Percentiles rank a stretch among this genome's conserved stretches.
Conservation (phyloP, 2,329 filamentous ascomycete genomes). For the Claviceps lovelessii region DNA sequence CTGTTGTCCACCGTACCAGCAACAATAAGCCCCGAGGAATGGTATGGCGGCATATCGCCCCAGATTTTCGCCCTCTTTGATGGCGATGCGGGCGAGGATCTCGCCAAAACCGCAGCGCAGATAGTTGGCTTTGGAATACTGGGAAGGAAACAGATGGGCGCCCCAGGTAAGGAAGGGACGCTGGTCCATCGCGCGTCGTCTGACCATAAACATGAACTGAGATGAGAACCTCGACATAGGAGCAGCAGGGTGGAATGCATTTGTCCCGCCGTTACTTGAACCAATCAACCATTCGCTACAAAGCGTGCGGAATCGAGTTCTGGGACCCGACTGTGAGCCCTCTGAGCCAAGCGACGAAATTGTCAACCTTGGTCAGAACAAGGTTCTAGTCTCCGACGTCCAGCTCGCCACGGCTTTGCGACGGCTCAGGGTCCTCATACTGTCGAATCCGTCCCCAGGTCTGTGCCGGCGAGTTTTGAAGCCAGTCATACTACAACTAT, state of each 20-base stretch:
- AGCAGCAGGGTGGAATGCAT: slow-evolving; percentile 45
- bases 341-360: slow-evolving; percentile 21
- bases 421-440: slow-evolving; percentile 40
- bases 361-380: slow-evolving; percentile 29
- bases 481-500: slow-evolving; percentile 46
- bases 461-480: slow-evolving; percentile 46
- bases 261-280: slow-evolving; percentile 43
- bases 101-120: slow-evolving; percentile 23
- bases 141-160: slow-evolving; percentile 47
- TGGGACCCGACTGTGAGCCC: slow-evolving; percentile 8
- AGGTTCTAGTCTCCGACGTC: slow-evolving; percentile 30
- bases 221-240: slow-evolving; percentile 19
- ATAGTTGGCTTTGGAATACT: slow-evolving; percentile 45
- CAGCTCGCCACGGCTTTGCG: slow-evolving; percentile 37
- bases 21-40: slow-evolving; percentile 37
- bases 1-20: slow-evolving; percentile 46
- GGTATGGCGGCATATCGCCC: slow-evolving; percentile 45
- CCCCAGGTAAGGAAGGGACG: slow-evolving; percentile 32
- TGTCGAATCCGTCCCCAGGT: slow-evolving; percentile 53
- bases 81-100: slow-evolving; percentile 26
- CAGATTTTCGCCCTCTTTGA: slow-evolving; percentile 50
- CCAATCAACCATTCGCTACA: slow-evolving; percentile 31
- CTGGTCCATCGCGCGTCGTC: neutral
- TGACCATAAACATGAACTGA: neutral
- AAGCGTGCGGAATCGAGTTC: neutral